phyloP scores from a whole-genome alignment of 2,329 filamentous ascomycete species.

The Microsporum ferrugineum region DNA sequence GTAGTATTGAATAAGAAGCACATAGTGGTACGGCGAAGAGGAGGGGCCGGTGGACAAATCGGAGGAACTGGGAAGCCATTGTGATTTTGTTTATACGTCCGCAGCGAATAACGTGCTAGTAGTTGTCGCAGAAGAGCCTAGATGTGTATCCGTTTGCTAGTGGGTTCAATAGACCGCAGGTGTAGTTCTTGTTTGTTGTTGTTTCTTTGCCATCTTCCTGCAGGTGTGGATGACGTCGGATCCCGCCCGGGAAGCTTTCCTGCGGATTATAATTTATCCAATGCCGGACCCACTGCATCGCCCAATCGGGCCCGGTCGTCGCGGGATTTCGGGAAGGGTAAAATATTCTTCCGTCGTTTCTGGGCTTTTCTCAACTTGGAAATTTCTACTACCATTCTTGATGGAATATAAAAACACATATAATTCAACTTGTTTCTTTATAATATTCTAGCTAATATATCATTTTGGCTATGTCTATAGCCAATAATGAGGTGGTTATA shows the following conservation, averaged over 20 bases:
- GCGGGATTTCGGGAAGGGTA: too few species aligned
- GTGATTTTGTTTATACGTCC: background rate
- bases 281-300: too few species aligned
- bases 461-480: too few species aligned
- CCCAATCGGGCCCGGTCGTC: too few species aligned
- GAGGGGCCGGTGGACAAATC: conserved; percentile 13
- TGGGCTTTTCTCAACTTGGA: too few species aligned
- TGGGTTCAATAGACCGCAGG: background rate
- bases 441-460: too few species aligned
- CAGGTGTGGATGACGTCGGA: background rate
- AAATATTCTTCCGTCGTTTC: too few species aligned
- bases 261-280: too few species aligned
- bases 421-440: too few species aligned
- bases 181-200: background rate
- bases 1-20: conserved; percentile 25
- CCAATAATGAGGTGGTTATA: too few species aligned
- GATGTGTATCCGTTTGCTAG: background rate
- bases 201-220: background rate
- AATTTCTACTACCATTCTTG: too few species aligned
- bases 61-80: conserved; percentile 16
- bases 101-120: background rate
- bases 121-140: background rate
- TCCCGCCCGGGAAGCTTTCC: background rate
- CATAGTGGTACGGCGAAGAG: conserved; percentile 20
- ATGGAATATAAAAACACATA: too few species aligned